Percentiles rank a stretch among this genome's conserved stretches.
These are phyloP conservation scores for Diaporthe humulicola DNA, from an alignment of 2,329 filamentous ascomycete species.

Conservation along the genomic window DNA sequence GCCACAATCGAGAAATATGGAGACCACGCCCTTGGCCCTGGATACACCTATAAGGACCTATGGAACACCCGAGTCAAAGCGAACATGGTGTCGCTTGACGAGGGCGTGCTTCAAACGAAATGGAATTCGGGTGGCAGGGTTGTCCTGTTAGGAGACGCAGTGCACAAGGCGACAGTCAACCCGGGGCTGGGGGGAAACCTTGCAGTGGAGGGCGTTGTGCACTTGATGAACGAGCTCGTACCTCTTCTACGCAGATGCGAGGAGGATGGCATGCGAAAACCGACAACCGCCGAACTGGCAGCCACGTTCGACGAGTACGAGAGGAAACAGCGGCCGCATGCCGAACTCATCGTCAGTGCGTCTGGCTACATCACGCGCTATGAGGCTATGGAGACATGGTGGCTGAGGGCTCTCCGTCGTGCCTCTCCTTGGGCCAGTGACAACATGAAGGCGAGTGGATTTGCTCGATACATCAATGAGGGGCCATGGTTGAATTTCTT, in stretches of 20 bases:
- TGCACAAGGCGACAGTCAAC: conserved; percentile 41
- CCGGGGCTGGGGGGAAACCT: conserved; percentile 41
- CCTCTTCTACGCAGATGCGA: conserved; percentile 37
- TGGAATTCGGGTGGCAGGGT: conserved; percentile 42
- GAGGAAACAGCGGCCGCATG: conserved; percentile 42
- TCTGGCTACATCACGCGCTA: conserved; percentile 44
- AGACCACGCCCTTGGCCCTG: conserved; percentile 39
- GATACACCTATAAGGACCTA: conserved; percentile 43
- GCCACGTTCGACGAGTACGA: conserved; percentile 42
- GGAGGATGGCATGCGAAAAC: conserved; percentile 11
- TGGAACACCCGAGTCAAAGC: conserved; percentile 38
- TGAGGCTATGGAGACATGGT: conserved; percentile 46
- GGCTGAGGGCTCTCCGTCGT: conserved; percentile 21
- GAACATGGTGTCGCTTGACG: conserved; percentile 41
- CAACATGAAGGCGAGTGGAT: conserved; percentile 22
- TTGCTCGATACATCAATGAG: conserved; percentile 14
- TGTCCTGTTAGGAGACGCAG: conserved; percentile 40
- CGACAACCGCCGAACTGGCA: conserved; percentile 37
- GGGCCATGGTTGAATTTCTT: conserved; percentile 23
- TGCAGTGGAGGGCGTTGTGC: conserved; percentile 39
- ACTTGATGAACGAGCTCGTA: conserved; percentile 41
- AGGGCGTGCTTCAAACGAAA: conserved; percentile 37
- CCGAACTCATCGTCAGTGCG: conserved; percentile 37
- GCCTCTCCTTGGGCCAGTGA: conserved; percentile 38
- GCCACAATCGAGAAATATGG: conserved; percentile 37